phyloP scores from a whole-genome alignment of 768 basidiomycete genomes.

The Termitomyces sp. region DNA sequence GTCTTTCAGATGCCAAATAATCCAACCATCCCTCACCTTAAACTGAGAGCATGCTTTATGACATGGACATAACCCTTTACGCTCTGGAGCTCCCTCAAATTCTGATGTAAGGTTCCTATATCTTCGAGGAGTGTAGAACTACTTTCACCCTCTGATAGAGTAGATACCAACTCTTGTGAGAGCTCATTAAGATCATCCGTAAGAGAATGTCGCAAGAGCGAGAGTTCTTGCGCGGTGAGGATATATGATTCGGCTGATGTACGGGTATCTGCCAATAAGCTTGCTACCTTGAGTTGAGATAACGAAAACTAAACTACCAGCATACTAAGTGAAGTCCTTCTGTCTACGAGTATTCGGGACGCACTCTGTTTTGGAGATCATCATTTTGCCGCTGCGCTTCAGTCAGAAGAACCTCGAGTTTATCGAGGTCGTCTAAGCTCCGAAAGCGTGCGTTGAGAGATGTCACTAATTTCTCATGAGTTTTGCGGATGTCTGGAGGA shows the following conservation, averaged over 20 bases:
- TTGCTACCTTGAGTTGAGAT: conserved; percentile 44
- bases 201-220: conserved; percentile 70
- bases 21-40: conserved; percentile 48
- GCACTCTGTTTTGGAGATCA: conserved; percentile 40
- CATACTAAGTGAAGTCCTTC: conserved; percentile 25
- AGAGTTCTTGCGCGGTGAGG: conserved; percentile 64
- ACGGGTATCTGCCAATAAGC: conserved; percentile 43
- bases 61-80: conserved; percentile 74
- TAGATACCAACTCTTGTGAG: conserved; percentile 57
- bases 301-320: conserved; percentile 50
- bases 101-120: conserved; percentile 72
- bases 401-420: conserved; percentile 37
- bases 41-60: conserved; percentile 59
- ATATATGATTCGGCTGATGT: conserved; percentile 42
- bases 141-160: conserved; percentile 39
- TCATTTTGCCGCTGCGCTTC: conserved; percentile 33
- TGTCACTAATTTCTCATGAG: conserved; percentile 27
- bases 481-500: conserved; percentile 35
- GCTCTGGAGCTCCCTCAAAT: conserved; percentile 69
- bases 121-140: conserved; percentile 71
- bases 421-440: conserved; percentile 45
- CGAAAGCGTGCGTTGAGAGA: conserved; percentile 42
- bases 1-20: background rate
- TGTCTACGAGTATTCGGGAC: conserved; percentile 19
- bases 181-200: conserved; percentile 73